A percentile compares a stretch with the other conserved stretches of the same genome.
Evolutionary conservation across 1,284 basidiomycete species (phyloP).

Genomic region (Cryptococcus sp.): DNA sequence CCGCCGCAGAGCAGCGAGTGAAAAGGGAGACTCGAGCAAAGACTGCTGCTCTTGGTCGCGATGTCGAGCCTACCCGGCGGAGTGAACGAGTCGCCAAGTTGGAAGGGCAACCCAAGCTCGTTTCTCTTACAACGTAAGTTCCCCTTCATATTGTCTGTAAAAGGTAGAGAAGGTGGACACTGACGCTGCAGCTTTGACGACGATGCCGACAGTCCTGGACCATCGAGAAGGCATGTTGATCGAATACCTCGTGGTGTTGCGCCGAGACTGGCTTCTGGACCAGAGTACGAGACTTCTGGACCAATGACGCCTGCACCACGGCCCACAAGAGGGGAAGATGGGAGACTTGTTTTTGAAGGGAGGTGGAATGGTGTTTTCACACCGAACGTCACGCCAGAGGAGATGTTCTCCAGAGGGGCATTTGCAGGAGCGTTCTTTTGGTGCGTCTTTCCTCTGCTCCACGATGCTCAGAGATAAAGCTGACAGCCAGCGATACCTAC

Average conservation of each 20-base stretch:
- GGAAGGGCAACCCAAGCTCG: neutral
- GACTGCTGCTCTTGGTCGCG: constrained; percentile 10
- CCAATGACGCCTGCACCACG: constrained; percentile 13
- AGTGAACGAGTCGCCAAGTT: constrained; percentile 14
- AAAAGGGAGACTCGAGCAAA: constrained; percentile 8
- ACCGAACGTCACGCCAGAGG: constrained; percentile 49
- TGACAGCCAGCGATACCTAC: constrained; percentile 27
- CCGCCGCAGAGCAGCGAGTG: constrained; percentile 11
- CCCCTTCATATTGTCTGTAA: no score
- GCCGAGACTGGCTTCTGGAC: constrained; percentile 11
- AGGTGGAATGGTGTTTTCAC: constrained; percentile 43
- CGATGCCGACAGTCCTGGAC: neutral
- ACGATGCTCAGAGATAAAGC: neutral
- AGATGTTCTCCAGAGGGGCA: constrained; percentile 48
- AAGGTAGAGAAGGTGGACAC: no score
- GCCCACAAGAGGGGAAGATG: constrained; percentile 32
- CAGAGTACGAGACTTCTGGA: constrained; percentile 8
- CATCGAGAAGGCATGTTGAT: neutral
- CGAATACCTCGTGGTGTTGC: constrained; percentile 9
- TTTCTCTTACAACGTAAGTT: no score
- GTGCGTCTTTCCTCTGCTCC: no score
- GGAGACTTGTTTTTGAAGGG: constrained; percentile 45
- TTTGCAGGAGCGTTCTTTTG: constrained; percentile 49
- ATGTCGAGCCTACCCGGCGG: constrained; percentile 17
- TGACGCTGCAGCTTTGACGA: no score